Percentiles rank a stretch among this genome's conserved stretches.
Evolutionary conservation across 768 basidiomycete species (phyloP).

Genomic region (Lyophyllum atratum): DNA sequence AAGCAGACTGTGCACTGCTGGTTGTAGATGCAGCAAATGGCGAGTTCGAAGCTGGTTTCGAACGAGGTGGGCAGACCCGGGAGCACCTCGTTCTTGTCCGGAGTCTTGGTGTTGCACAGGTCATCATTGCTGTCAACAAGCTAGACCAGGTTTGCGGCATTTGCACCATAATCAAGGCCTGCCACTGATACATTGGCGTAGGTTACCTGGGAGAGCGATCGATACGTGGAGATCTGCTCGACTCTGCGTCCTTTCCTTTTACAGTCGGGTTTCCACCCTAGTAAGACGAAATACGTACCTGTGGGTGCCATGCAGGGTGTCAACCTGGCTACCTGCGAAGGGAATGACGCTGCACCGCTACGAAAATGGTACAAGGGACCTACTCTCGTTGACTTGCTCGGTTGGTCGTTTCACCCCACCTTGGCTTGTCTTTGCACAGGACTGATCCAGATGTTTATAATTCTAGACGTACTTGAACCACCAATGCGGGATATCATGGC

Average conservation of each 20-base stretch:
- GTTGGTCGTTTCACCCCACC: slow-evolving; percentile 38
- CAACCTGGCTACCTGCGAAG: slow-evolving; percentile 64
- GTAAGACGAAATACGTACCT: slow-evolving; percentile 84
- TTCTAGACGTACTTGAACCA: slow-evolving; percentile 75
- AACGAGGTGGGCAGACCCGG: slow-evolving; percentile 90
- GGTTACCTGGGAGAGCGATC: slow-evolving; percentile 85
- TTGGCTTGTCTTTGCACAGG: neutral
- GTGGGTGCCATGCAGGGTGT: slow-evolving; percentile 90
- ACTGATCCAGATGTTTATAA: neutral
- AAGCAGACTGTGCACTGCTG: slow-evolving; percentile 92
- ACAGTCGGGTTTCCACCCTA: slow-evolving; percentile 82
- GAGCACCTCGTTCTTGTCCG: slow-evolving; percentile 92
- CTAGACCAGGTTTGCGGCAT: slow-evolving; percentile 72
- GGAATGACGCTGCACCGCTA: slow-evolving; percentile 47
- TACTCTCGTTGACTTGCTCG: slow-evolving; percentile 81
- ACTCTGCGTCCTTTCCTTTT: slow-evolving; percentile 77
- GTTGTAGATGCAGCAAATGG: slow-evolving; percentile 90
- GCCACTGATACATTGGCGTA: slow-evolving; percentile 29
- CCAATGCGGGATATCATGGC: slow-evolving; percentile 75
- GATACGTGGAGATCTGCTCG: slow-evolving; percentile 84
- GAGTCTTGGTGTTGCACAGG: slow-evolving; percentile 88
- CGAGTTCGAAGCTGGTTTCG: slow-evolving; percentile 96
- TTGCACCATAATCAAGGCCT: neutral
- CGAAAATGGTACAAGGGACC: slow-evolving; percentile 83
- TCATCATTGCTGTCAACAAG: slow-evolving; percentile 94